phyloP scores from a whole-genome alignment of 495 filamentous ascomycete species.

The Alectoria sarmentosa region DNA sequence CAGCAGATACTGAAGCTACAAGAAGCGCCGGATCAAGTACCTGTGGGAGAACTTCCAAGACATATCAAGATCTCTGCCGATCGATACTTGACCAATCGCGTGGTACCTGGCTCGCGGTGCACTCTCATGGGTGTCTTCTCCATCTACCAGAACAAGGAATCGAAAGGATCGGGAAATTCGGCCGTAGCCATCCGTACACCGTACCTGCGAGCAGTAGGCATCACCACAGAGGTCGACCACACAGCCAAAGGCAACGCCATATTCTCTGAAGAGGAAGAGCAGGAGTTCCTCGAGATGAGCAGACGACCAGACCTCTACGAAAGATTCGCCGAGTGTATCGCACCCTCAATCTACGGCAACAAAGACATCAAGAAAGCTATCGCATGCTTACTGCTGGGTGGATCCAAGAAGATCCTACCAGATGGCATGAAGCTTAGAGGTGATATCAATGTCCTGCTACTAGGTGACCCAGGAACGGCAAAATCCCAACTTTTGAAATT shows the following conservation, averaged over 20 bases:
- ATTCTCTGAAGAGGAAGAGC: constrained; percentile 94
- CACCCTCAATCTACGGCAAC: constrained; percentile 96
- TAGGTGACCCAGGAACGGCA: constrained; percentile 96
- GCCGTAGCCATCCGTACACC: constrained; percentile 95
- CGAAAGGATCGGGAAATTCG: constrained; percentile 64
- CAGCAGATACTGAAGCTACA: constrained; percentile 98
- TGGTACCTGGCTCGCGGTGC: constrained; percentile 91
- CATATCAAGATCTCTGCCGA: constrained; percentile 95
- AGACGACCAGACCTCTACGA: constrained; percentile 87
- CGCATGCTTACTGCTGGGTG: constrained; percentile 87
- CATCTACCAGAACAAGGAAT: constrained; percentile 87
- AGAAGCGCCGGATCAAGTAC: constrained; percentile 96
- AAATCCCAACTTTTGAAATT: constrained; percentile 98
- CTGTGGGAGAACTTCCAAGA: constrained; percentile 90
- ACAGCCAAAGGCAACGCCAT: constrained; percentile 77
- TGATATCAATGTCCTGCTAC: constrained; percentile 95
- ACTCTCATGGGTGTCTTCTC: constrained; percentile 97
- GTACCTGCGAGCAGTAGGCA: constrained; percentile 90
- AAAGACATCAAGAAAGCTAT: constrained; percentile 98
- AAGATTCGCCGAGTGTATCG: constrained; percentile 84
- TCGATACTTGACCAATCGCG: constrained; percentile 90
- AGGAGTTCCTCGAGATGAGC: constrained; percentile 93
- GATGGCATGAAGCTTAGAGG: constrained; percentile 98
- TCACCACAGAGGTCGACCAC: constrained; percentile 82
- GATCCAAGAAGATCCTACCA: constrained; percentile 96